phyloP scores from a whole-genome alignment of 805 yeast species.

The Metschnikowia lochheadii region DNA sequence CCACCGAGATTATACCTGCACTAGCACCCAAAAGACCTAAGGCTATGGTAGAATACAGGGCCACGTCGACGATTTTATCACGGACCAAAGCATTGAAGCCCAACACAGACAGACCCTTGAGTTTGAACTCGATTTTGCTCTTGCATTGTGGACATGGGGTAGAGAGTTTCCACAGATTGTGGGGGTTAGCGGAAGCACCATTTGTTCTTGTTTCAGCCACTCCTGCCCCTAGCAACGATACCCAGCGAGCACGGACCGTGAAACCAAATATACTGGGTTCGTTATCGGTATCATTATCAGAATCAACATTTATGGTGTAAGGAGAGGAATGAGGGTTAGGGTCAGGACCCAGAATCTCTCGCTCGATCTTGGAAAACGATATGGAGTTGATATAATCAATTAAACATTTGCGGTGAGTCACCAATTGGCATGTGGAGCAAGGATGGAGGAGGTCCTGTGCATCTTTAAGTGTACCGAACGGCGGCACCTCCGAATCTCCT shows the following conservation, averaged over 20 bases:
- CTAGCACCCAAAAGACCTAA: slow-evolving; percentile 38
- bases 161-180: slow-evolving; percentile 7
- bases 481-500: slow-evolving; percentile 36
- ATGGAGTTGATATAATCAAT: slow-evolving; percentile 40
- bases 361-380: slow-evolving; percentile 19
- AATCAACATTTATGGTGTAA: neutral
- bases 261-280: slow-evolving; percentile 3
- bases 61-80: slow-evolving; percentile 17
- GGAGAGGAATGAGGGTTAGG: neutral
- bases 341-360: neutral
- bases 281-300: neutral
- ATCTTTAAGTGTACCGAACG: slow-evolving; percentile 33
- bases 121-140: slow-evolving; percentile 28
- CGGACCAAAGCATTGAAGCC: slow-evolving; percentile 18
- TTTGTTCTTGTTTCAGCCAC: neutral
- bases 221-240: neutral
- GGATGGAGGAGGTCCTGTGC: slow-evolving; percentile 36
- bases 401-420: slow-evolving; percentile 36
- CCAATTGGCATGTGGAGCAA: slow-evolving; percentile 35
- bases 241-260: slow-evolving; percentile 3
- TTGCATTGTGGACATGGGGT: slow-evolving; percentile 43
- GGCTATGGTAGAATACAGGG: slow-evolving; percentile 30
- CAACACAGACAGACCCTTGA: slow-evolving; percentile 27
- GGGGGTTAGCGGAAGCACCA: neutral
- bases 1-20: slow-evolving; percentile 38